These are phyloP conservation scores for Pseudogymnoascus sp. DNA, from an alignment of 2,329 filamentous ascomycete genomes.

Conservation along the genomic window DNA sequence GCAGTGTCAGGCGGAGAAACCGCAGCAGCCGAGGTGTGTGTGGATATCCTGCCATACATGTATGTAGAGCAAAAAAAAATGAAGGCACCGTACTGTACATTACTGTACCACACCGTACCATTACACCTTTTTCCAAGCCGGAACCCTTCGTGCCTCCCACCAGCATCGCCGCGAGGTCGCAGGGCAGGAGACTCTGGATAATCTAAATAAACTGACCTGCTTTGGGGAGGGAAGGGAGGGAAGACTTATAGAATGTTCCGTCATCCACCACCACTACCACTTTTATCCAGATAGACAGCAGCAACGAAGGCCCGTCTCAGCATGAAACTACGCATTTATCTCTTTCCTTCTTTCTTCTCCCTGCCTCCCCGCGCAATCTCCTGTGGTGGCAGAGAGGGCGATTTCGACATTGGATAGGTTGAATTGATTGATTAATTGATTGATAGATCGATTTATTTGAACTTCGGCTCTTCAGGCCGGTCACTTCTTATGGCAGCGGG, in stretches of 20 bases:
- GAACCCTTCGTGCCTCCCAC: background rate
- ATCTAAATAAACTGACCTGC: background rate
- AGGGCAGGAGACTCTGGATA: background rate
- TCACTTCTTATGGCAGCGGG: background rate
- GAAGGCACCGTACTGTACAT: background rate
- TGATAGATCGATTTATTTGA: background rate
- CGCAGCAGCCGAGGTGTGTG: constrained; percentile 2
- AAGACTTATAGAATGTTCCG: background rate
- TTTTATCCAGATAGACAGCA: background rate
- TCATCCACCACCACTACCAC: background rate
- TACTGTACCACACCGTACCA: background rate
- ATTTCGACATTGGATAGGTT: background rate
- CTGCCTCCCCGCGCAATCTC: background rate
- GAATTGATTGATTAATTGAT: background rate
- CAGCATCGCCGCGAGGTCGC: too few species aligned
- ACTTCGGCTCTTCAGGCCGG: background rate
- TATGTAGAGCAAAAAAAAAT: background rate
- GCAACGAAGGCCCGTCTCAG: background rate
- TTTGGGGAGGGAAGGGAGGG: background rate
- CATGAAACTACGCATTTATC: background rate
- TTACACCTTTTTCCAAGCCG: background rate
- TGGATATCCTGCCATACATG: background rate
- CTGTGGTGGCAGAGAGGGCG: background rate
- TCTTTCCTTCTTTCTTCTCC: background rate
- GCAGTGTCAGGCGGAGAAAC: constrained; percentile 1